Base-by-base conservation (phyloP, 306 rosid species). In the Gleditsia sinensis region DNA sequence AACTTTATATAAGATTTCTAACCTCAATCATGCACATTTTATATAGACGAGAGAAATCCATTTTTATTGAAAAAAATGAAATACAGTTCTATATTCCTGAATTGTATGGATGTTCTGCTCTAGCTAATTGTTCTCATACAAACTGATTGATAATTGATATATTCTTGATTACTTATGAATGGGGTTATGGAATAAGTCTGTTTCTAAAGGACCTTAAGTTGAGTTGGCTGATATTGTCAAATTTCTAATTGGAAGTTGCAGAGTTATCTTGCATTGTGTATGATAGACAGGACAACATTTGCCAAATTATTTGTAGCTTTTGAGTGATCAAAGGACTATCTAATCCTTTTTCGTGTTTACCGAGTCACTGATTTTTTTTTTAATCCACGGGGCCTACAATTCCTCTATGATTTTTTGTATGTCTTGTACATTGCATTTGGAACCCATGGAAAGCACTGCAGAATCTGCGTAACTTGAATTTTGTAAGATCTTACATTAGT, bases 31-130 rank as follows among this genome's bases (percentile, higher is more conserved):
- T 21, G 34, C 23, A 36, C 40, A 59, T n/a, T 14, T 51, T 24
- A 7, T 53, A 20, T 12, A 51, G 53, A 30, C 55, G 49, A 66
- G 36, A 66, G 36, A 75, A 75, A 45, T 55, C 46, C 42, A 7
- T 30, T 30, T 79, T 48, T 43, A 16, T 51, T 53, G 1, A 42
- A 34, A 62, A 1, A 42, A 34, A 62, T 43, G 19, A 17, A 70
- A 63, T 53, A 7, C 34, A 28, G 33, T 36, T 63, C 5, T 64
- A 20, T 33, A 20, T 46, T 45, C 20, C n/a, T 19, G 61, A 54
- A 33, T 42, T 63, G 60, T 63, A 28, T 53, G 3, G n/a, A 49
- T 79, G 21, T 46, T 78, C 17, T 75, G 16, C 16, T 51, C 43
- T 7, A n/a, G 45, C 68, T 20, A 69, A 39, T 48, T 43, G 72